Conservation (phyloP, 805 yeast species). For the Saccharomycopsis microspora region DNA sequence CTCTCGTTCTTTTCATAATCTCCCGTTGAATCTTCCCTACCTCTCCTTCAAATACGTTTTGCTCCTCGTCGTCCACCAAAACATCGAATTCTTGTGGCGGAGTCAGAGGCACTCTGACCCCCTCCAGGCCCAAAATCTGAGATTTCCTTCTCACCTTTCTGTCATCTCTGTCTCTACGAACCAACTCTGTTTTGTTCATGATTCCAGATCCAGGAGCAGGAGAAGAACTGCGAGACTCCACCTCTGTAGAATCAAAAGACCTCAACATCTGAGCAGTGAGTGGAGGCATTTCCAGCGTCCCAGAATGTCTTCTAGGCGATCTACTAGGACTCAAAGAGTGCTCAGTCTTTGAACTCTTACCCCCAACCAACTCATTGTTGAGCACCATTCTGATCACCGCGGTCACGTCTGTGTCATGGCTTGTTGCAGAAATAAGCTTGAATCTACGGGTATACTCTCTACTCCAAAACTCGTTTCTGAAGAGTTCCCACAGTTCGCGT, state of each 20-base stretch:
- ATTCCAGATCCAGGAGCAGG: not conserved
- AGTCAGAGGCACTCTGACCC: not conserved
- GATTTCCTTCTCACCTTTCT: constrained; percentile 12
- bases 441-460: constrained; percentile 61
- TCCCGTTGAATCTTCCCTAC: not conserved
- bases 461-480: constrained; percentile 88
- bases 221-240: not conserved
- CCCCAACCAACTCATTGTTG: constrained; percentile 4
- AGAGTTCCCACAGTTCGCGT: constrained; percentile 91
- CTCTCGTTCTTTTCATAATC: not conserved
- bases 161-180: constrained; percentile 12
- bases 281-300: not conserved
- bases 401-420: constrained; percentile 12
- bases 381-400: constrained; percentile 14
- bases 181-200: constrained; percentile 9
- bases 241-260: constrained; percentile 4
- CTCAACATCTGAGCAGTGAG: constrained; percentile 10
- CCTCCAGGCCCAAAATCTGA: not conserved
- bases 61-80: constrained; percentile 1
- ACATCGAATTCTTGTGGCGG: not conserved
- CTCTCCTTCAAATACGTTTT: constrained; percentile 3
- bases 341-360: not conserved
- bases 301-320: not conserved
- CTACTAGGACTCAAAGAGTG: constrained; percentile 1
- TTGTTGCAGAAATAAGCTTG: constrained; percentile 10